phyloP scores from a whole-genome alignment of 441 rosid genomes.

The Daphne laureola region DNA sequence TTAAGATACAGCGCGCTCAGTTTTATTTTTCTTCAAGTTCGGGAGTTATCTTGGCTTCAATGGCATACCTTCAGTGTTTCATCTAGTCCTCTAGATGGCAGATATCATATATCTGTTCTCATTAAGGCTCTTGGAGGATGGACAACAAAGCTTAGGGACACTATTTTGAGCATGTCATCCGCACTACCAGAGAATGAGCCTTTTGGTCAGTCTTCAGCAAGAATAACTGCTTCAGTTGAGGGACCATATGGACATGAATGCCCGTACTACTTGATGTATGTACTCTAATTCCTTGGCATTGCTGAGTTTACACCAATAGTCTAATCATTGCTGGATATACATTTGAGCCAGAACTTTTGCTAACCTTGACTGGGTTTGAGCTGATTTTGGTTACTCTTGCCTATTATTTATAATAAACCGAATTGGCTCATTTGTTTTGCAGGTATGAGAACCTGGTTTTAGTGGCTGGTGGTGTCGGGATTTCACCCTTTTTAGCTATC shows the following conservation, averaged over 20 bases:
- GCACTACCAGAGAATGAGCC: neutral
- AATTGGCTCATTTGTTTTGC: conserved; percentile 3
- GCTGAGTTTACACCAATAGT: too few relatives aligned
- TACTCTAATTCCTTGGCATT: neutral
- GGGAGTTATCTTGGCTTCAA: conserved; percentile 65
- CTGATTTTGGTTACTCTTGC: too few relatives aligned
- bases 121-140: conserved; percentile 61
- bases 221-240: conserved; percentile 59
- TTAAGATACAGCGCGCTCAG: conserved; percentile 76
- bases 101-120: conserved; percentile 43
- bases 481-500: conserved; percentile 82
- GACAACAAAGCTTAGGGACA: conserved; percentile 47
- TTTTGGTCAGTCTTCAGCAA: conserved; percentile 13
- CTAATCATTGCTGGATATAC: too few relatives aligned
- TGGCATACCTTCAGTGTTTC: conserved; percentile 78
- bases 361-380: too few relatives aligned
- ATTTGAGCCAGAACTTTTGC: too few relatives aligned
- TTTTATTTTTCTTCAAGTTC: conserved; percentile 72
- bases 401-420: too few relatives aligned
- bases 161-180: conserved; percentile 24
- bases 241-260: conserved; percentile 75
- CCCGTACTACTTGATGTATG: conserved; percentile 72
- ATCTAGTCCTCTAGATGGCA: conserved; percentile 60
- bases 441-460: conserved; percentile 81
- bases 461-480: conserved; percentile 90